Conservation (phyloP, 2,329 filamentous ascomycete species). For the Huntiella moniliformis region DNA sequence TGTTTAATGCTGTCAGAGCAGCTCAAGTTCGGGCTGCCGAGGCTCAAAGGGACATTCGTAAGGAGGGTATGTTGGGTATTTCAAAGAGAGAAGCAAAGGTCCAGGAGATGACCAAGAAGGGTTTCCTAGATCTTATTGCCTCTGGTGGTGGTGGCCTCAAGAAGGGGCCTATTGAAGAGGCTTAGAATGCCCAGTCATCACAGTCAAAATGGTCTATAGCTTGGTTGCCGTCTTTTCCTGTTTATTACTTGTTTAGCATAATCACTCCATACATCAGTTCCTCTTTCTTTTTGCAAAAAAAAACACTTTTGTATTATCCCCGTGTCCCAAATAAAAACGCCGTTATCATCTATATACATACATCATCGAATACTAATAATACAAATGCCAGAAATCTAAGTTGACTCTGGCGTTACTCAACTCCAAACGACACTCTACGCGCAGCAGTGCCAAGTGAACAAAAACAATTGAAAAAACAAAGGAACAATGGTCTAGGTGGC, state of each 20-base stretch:
- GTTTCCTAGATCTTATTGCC: conserved; percentile 80
- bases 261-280: too few species aligned
- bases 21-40: conserved; percentile 79
- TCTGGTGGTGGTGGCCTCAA: conserved; percentile 40
- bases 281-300: too few species aligned
- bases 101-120: conserved; percentile 92
- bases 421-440: neutral
- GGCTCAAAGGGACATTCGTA: conserved; percentile 49
- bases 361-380: conserved; percentile 8
- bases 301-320: neutral
- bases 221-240: too few species aligned
- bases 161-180: conserved; percentile 39
- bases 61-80: conserved; percentile 60
- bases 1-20: conserved; percentile 88
- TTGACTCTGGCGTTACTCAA: neutral
- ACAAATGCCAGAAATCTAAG: conserved; percentile 4
- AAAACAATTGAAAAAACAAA: too few species aligned
- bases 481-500: too few species aligned
- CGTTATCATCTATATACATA: conserved; percentile 5
- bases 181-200: conserved; percentile 13
- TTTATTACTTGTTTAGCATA: too few species aligned
- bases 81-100: conserved; percentile 68
- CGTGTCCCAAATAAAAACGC: neutral
- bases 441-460: neutral
- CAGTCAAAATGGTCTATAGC: too few species aligned